These are phyloP conservation scores for Trichocomaceae sp. DNA, from an alignment of 2,329 filamentous ascomycete genomes.

Conservation along the genomic window DNA sequence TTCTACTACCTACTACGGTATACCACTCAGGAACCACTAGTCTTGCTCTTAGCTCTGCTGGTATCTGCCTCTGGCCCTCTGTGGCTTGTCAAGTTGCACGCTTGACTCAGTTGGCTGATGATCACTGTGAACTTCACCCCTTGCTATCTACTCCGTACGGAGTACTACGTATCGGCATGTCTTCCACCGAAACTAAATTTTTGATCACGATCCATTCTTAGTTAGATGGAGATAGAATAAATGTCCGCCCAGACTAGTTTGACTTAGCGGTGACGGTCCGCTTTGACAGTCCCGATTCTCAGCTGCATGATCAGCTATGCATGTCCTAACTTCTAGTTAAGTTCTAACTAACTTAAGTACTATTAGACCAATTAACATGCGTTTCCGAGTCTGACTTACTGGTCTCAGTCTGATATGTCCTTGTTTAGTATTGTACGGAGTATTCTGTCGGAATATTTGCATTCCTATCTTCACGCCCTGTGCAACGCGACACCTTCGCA, in stretches of 20 bases:
- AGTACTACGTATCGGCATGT: too few relatives aligned
- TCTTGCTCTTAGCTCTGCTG: not conserved
- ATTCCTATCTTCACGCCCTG: not conserved
- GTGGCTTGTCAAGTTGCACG: slow-evolving; percentile 5
- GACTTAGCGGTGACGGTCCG: not conserved
- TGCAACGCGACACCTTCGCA: not conserved
- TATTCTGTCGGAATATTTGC: slow-evolving; percentile 9
- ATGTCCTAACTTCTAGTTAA: too few relatives aligned
- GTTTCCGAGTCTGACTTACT: too few relatives aligned
- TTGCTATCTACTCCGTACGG: too few relatives aligned
- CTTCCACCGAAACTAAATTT: not conserved
- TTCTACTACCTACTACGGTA: not conserved
- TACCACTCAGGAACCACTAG: slow-evolving; percentile 4
- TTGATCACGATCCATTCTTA: too few relatives aligned
- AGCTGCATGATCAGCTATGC: not conserved
- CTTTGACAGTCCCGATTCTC: not conserved
- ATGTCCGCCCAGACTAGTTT: not conserved
- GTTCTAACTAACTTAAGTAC: too few relatives aligned
- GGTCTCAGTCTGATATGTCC: too few relatives aligned
- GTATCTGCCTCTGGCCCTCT: too few relatives aligned
- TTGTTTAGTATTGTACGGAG: not conserved
- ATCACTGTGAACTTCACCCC: too few relatives aligned
- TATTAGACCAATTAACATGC: too few relatives aligned
- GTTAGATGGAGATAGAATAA: not conserved
- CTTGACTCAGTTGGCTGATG: too few relatives aligned